Evolutionary conservation across 2,329 filamentous ascomycete species (phyloP).

Genomic region (Colletotrichum endophyticum): DNA sequence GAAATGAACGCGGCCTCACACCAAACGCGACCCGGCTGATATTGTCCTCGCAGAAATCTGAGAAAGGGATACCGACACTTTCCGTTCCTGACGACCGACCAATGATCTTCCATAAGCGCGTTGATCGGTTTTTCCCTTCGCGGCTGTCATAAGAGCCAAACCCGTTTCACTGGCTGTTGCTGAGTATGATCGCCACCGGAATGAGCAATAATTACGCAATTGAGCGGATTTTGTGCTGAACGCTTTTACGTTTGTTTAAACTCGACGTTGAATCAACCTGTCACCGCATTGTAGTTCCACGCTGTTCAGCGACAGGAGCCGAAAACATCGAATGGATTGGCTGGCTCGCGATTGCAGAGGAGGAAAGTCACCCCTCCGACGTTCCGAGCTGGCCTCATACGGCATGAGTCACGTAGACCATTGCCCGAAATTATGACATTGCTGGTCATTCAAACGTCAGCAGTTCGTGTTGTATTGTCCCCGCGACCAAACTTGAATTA

Average conservation of each 20-base stretch:
- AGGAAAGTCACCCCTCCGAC: no score
- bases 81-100: not conserved
- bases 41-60: not conserved
- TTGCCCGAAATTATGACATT: no score
- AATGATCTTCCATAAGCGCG: not conserved
- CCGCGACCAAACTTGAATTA: no score
- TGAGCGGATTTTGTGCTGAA: not conserved
- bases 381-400: no score
- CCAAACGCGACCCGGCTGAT: not conserved
- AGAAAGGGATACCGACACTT: not conserved
- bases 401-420: no score
- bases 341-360: no score
- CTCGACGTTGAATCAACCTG: no score
- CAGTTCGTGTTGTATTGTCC: no score
- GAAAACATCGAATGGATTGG: no score
- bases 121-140: not conserved
- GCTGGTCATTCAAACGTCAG: no score
- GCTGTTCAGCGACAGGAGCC: no score
- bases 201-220: not conserved
- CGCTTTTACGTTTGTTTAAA: not conserved
- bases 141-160: not conserved
- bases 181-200: not conserved
- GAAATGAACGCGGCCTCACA: not conserved
- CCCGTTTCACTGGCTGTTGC: not conserved
- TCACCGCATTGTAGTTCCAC: rapidly evolving